These are phyloP conservation scores for Hypoxylon sp. DNA, from an alignment of 2,329 filamentous ascomycete species.

Conservation along the genomic window DNA sequence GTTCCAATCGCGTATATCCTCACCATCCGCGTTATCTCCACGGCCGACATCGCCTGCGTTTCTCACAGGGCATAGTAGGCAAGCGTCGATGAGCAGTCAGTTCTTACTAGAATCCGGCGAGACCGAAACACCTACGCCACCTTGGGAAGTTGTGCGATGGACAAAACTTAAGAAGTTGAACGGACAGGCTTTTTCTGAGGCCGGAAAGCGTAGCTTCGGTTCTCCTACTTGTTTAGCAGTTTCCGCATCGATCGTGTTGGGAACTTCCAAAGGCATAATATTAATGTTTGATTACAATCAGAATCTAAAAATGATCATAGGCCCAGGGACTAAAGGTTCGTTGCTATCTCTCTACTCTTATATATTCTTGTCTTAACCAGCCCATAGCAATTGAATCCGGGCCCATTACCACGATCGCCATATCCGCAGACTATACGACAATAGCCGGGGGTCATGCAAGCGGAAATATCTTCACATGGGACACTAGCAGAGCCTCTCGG, in stretches of 20 bases:
- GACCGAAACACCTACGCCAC: conserved; percentile 79
- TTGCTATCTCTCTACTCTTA: conserved; percentile 3
- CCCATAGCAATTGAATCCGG: conserved; percentile 87
- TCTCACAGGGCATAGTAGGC: conserved; percentile 81
- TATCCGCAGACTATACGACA: conserved; percentile 94
- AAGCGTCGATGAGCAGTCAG: conserved; percentile 83
- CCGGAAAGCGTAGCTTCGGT: conserved; percentile 92
- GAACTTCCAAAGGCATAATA: conserved; percentile 94
- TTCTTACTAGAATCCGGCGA: conserved; percentile 74
- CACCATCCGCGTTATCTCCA: conserved; percentile 72
- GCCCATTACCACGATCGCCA: conserved; percentile 85
- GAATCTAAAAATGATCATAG: conserved; percentile 92
- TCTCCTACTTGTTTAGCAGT: conserved; percentile 90
- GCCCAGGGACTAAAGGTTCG: conserved; percentile 89
- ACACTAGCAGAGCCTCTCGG: conserved; percentile 83
- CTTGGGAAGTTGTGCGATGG: conserved; percentile 98
- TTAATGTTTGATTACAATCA: conserved; percentile 98
- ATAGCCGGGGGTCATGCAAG: conserved; percentile 91
- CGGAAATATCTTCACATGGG: conserved; percentile 97
- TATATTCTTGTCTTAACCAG: conserved; percentile 51
- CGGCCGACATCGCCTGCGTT: conserved; percentile 85
- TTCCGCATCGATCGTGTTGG: conserved; percentile 88
- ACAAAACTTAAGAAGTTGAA: conserved; percentile 92
- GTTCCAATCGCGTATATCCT: conserved; percentile 88
- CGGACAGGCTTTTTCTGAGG: conserved; percentile 90